Percentiles rank a stretch among this genome's conserved stretches.
These are phyloP conservation scores for Fraxinus pennsylvanica DNA, from an alignment of 257 asterid species.

Conservation along the genomic window DNA sequence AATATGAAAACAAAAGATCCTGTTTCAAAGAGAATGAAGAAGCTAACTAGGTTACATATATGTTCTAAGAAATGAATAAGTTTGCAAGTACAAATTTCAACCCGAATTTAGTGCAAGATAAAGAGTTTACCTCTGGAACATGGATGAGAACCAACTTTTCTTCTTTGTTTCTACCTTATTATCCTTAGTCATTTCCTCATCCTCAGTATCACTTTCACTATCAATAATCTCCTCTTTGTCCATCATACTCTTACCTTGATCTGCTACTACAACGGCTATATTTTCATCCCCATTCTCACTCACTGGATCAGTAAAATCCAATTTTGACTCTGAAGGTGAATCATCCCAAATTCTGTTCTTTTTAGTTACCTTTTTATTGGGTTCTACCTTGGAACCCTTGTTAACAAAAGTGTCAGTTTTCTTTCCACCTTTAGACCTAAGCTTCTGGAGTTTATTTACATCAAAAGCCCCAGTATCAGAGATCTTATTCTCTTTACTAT, in stretches of 20 bases:
- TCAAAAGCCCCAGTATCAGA: constrained; percentile 74
- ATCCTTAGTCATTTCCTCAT: constrained; percentile 53
- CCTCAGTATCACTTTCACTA: constrained; percentile 78
- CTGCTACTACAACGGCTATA: constrained; percentile 52
- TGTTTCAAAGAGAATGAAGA: not conserved
- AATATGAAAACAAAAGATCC: not conserved
- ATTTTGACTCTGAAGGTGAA: constrained; percentile 58
- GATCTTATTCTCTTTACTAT: constrained; percentile 56
- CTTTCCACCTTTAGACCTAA: constrained; percentile 70
- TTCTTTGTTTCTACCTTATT: constrained; percentile 55
- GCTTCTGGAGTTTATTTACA: constrained; percentile 83
- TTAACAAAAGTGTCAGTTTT: constrained; percentile 50
- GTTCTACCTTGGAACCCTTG: constrained; percentile 71
- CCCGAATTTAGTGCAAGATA: constrained; percentile 10
- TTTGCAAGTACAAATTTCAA: not conserved
- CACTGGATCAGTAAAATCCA: constrained; percentile 82
- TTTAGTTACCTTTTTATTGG: constrained; percentile 66
- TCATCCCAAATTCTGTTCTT: constrained; percentile 87
- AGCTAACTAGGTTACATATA: not conserved
- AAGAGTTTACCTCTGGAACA: constrained; percentile 74
- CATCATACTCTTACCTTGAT: constrained; percentile 93
- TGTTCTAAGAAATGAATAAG: not conserved
- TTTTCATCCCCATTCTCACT: constrained; percentile 72
- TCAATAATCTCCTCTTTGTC: constrained; percentile 82
- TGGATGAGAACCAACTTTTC: constrained; percentile 95